Percentiles rank a stretch among this genome's conserved stretches.
phyloP scores from a whole-genome alignment of 2,329 filamentous ascomycete genomes.

The Cladosporium sp. region DNA sequence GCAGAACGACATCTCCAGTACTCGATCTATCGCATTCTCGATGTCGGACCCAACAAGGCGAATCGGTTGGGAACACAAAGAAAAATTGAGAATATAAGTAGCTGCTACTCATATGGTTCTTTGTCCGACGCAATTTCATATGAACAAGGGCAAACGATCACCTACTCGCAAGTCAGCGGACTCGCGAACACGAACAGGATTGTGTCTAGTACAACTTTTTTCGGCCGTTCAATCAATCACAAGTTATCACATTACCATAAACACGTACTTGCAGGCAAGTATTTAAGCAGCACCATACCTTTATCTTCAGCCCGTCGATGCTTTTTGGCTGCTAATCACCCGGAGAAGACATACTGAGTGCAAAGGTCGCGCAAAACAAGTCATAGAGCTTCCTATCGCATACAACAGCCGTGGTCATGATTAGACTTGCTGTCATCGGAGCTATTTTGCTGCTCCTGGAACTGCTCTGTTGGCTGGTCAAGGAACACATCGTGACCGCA shows the following conservation, averaged over 20 bases:
- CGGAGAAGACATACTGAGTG: neutral
- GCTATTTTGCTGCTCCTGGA: neutral
- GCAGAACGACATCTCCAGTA: neutral
- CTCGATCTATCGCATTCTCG: neutral
- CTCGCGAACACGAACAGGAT: neutral
- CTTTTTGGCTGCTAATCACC: neutral
- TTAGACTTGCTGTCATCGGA: neutral
- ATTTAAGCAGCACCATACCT: neutral
- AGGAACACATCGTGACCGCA: neutral
- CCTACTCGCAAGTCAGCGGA: neutral
- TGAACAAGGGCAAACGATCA: neutral
- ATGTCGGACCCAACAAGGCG: neutral
- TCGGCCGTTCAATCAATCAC: neutral
- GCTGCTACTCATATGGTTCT: neutral
- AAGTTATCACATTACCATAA: neutral
- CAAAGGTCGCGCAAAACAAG: neutral
- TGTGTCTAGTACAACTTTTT: neutral
- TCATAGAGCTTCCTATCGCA: neutral
- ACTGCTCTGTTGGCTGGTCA: neutral
- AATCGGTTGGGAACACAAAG: neutral
- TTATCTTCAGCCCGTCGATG: neutral
- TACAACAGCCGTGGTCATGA: neutral
- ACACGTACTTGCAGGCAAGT: neutral
- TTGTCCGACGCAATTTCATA: neutral
- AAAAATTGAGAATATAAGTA: neutral